These are phyloP conservation scores for Stygiomarasmius scandens DNA, from an alignment of 1,284 basidiomycete species.

Conservation along the genomic window DNA sequence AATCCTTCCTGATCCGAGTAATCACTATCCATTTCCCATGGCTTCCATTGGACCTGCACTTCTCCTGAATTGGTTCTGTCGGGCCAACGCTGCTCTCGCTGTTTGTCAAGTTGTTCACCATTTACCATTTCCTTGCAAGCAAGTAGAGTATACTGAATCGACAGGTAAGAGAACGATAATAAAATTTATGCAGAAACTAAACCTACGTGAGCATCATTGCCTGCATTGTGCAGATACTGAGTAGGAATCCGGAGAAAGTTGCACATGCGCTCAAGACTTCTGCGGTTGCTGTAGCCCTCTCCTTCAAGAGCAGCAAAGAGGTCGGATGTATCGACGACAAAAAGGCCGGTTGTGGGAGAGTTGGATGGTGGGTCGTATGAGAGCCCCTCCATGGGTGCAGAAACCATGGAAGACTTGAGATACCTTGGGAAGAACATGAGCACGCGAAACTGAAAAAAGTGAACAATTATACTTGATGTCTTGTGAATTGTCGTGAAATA, in stretches of 20 bases:
- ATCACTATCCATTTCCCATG: conserved; percentile 58
- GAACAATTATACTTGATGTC: conserved; percentile 64
- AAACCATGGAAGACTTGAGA: conserved; percentile 51
- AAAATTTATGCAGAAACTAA: not conserved
- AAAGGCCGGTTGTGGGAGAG: conserved; percentile 55
- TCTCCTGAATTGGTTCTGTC: conserved; percentile 47
- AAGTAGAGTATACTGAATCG: conserved; percentile 64
- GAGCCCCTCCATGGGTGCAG: conserved; percentile 55
- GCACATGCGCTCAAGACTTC: conserved; percentile 61
- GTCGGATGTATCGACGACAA: conserved; percentile 71
- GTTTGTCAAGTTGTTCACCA: conserved; percentile 51
- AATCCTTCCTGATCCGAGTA: conserved; percentile 58
- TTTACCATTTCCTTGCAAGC: conserved; percentile 47
- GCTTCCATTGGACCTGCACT: conserved; percentile 59
- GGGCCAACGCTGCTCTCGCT: conserved; percentile 78
- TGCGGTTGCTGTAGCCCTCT: conserved; percentile 49
- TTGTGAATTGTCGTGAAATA: conserved; percentile 76
- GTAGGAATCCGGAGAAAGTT: conserved; percentile 60
- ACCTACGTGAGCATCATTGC: conserved; percentile 81
- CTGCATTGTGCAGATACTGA: conserved; percentile 75
- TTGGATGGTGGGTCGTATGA: conserved; percentile 57
- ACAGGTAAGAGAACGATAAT: conserved; percentile 1
- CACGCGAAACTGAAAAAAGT: not conserved
- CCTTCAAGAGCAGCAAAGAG: conserved; percentile 75
- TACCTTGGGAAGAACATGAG: conserved; percentile 39